Evolutionary conservation across 192 early-diverging fungal species (phyloP), one percentile per base, ranked within the genome.

Genomic region (Coemansia sp.): DNA sequence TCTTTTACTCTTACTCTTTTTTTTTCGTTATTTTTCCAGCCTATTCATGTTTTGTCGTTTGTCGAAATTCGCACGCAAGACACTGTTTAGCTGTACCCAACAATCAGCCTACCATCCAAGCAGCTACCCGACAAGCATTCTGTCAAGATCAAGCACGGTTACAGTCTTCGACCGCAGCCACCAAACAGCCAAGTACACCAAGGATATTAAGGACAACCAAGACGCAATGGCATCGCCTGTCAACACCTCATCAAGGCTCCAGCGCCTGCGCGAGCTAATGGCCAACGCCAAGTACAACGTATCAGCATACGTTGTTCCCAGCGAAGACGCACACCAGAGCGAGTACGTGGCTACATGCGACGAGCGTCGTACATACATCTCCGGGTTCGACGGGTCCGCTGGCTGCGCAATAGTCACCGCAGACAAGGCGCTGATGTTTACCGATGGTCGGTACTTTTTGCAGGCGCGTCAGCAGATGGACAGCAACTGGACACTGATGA

Each of bases 251-350:
- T 68, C 68, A 35, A 81, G 87, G 55, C 71, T 92, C 32, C 76
- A 73, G 56, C 81, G 75, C 51, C 79, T 92, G 70, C 87, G 91
- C 64, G 86, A 75, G 63, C 80, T 89, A 56, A 89, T 92, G 88
- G 66, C 69, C 58, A 79, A 65, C 61, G 51, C 79, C 51, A 67
- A 72, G 70, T 64, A 85, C 85, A 87, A 86, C 66, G 68, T 90
- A n/a, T 66, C 75, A 8, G 87, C 86, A 37, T 90, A 88, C 78
- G 87, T 98, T 67, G 86, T 98, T 33, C 97, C 97, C 52, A 90
- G 91, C 64, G 97, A 97, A 77, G 97, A 99, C 78, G 93, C 97
- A 7, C 97, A 99, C 85, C 94, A 96, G 93, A 95, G 93, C 83
- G 96, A 98, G 86, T 99, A 99, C 68, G 92, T 96, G 70, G 94